A percentile compares a stretch with the other conserved stretches of the same genome.
phyloP scores from a whole-genome alignment of 371 early-diverging fungal species.

The Mortierella sp. region DNA sequence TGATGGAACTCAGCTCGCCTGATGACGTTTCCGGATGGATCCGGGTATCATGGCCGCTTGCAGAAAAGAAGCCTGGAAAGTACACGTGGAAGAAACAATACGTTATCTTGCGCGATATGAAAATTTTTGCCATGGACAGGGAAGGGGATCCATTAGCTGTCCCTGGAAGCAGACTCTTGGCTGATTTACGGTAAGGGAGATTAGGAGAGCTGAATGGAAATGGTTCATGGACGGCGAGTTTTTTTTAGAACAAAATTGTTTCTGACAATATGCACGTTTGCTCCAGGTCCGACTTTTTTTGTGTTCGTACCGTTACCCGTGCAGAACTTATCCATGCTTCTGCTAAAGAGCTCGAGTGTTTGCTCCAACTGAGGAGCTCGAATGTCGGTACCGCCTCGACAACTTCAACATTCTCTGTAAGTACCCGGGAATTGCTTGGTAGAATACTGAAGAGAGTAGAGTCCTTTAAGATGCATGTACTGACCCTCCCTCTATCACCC shows the following conservation, averaged over 20 bases:
- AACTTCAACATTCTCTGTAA: conserved; percentile 31
- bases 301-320: conserved; percentile 47
- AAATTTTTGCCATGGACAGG: conserved; percentile 45
- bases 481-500: neutral
- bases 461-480: neutral
- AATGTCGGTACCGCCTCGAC: conserved; percentile 42
- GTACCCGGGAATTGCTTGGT: no score
- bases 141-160: conserved; percentile 38
- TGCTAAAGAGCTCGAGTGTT: conserved; percentile 48
- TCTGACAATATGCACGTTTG: neutral
- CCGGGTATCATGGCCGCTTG: conserved; percentile 42
- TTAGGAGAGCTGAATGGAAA: neutral
- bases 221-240: neutral
- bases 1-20: conserved; percentile 41
- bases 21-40: conserved; percentile 50
- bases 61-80: conserved; percentile 33
- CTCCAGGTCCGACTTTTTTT: conserved; percentile 50
- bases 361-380: conserved; percentile 45
- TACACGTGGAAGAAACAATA: conserved; percentile 52
- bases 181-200: conserved; percentile 48
- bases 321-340: conserved; percentile 48
- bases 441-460: neutral
- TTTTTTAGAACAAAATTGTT: neutral
- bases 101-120: conserved; percentile 36
- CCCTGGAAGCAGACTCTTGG: conserved; percentile 26